phyloP scores from a whole-genome alignment of 2,329 filamentous ascomycete species.

The Chrysosporium queenslandicum region DNA sequence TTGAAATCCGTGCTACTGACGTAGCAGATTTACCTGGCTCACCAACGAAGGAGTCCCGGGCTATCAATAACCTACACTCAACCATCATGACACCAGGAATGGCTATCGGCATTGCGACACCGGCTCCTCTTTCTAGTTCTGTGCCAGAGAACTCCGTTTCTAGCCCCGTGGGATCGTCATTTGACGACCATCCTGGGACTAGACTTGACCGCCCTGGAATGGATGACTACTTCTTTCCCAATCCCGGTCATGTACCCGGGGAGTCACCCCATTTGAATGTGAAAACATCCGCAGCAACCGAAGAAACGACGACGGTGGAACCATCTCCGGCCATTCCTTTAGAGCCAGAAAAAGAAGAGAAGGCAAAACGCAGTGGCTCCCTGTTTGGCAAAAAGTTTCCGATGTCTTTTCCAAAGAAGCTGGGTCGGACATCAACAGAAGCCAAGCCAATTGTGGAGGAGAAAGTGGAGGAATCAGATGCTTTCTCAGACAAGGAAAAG shows the following conservation, averaged over 20 bases:
- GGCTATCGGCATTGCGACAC: slow-evolving; percentile 67
- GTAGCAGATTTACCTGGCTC: background rate
- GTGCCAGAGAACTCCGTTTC: slow-evolving; percentile 22
- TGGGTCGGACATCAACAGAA: slow-evolving; percentile 55
- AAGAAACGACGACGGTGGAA: slow-evolving; percentile 12
- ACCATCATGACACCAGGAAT: slow-evolving; percentile 63
- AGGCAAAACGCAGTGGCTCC: slow-evolving; percentile 43
- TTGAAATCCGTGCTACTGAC: slow-evolving; percentile 3
- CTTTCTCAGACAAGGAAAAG: slow-evolving; percentile 45
- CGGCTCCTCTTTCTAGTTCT: slow-evolving; percentile 28
- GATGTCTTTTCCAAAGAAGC: slow-evolving; percentile 68
- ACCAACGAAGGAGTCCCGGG: slow-evolving; percentile 47
- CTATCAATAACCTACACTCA: slow-evolving; percentile 50
- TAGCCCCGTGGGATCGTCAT: slow-evolving; percentile 28
- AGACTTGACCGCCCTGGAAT: background rate
- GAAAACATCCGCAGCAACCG: slow-evolving; percentile 23
- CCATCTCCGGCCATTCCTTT: slow-evolving; percentile 20
- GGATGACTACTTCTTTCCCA: slow-evolving; percentile 17
- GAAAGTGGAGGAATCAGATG: slow-evolving; percentile 50
- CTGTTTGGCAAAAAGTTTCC: slow-evolving; percentile 78
- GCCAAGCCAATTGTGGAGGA: slow-evolving; percentile 68
- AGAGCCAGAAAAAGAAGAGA: slow-evolving; percentile 44
- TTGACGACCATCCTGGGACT: slow-evolving; percentile 22
- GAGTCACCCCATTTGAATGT: slow-evolving; percentile 24
- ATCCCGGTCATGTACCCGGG: slow-evolving; percentile 17